Evolutionary conservation across 805 yeast genomes (phyloP), one percentile per base, ranked within the genome.

Genomic region (Martiniozyma abietophila): DNA sequence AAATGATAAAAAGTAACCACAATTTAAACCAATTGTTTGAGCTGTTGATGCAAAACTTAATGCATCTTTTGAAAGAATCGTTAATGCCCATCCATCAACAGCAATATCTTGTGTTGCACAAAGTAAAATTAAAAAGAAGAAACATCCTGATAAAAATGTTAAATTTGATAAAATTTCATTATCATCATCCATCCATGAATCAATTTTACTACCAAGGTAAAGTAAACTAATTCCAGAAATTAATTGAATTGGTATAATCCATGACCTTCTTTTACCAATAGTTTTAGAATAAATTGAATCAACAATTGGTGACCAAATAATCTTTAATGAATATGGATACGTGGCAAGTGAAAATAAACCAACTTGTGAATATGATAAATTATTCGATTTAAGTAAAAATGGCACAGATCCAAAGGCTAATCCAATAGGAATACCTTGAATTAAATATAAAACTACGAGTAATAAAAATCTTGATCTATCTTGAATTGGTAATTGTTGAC

Each of bases 81-180:
- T 92, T 50, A 92, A 62, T 0, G 97, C 96, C 98, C 98, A 92
- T 8, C 98, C 97, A 60, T 92, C 98, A 16, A 92, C 98, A 1
- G 98, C 97, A 36, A 92, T 92, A 54, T 92, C 98, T 57, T 92
- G 98, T 0, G 98, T 89, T 1, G 97, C 96, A 61, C 96, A 88
- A 40, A 88, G 65, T 38, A 89, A 72, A 21, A 92, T 92, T 39
- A 92, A 62, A 16, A 74, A 44, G 48, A 88, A 82, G 58, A 92
- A 92, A 37, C 74, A 67, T 32, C 64, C 46, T 0, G 97, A 84
- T 41, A 92, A 71, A 3, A 58, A 51, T 10, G 60, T 49, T 39
- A 85, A 59, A 44, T 76, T 64, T 19, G 55, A 46, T 8, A 42
- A 15, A 21, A 61, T 54, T 0, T 86, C 76, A 16, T 67, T 59